Conservation (phyloP, 768 basidiomycete genomes). For the Termitomyces sp. region DNA sequence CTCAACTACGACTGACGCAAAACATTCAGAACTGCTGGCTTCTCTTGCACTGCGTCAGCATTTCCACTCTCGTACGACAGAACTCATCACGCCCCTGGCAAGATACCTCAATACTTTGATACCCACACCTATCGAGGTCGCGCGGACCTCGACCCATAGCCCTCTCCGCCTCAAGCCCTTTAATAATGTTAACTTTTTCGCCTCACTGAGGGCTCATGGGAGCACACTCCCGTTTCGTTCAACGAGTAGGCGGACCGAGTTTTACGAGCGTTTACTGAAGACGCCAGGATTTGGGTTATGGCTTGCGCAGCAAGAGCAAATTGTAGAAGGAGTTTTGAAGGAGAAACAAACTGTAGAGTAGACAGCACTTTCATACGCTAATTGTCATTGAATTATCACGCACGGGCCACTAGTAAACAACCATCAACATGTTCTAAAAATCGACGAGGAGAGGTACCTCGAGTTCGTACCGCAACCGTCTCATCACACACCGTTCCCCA, state of each 20-base stretch:
- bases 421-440: slow-evolving; percentile 18
- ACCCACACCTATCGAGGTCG: slow-evolving; percentile 60
- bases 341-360: slow-evolving; percentile 15
- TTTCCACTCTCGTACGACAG: slow-evolving; percentile 82
- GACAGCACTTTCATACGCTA: not conserved
- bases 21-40: slow-evolving; percentile 49
- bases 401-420: slow-evolving; percentile 21
- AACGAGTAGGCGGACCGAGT: slow-evolving; percentile 58
- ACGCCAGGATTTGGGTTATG: slow-evolving; percentile 78
- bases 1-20: slow-evolving; percentile 2
- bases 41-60: slow-evolving; percentile 73
- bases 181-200: slow-evolving; percentile 63
- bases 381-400: not conserved
- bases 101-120: slow-evolving; percentile 89
- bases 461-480: slow-evolving; percentile 10
- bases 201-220: slow-evolving; percentile 68
- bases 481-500: slow-evolving; percentile 1
- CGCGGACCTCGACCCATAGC: slow-evolving; percentile 27
- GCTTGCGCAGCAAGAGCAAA: slow-evolving; percentile 73
- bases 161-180: slow-evolving; percentile 64
- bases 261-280: slow-evolving; percentile 76
- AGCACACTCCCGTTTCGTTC: slow-evolving; percentile 75
- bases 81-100: slow-evolving; percentile 84
- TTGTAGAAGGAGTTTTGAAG: slow-evolving; percentile 57
- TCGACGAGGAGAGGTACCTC: slow-evolving; percentile 1